Base-by-base conservation (phyloP, 1,284 basidiomycete genomes). In the Albatrellus sp. region DNA sequence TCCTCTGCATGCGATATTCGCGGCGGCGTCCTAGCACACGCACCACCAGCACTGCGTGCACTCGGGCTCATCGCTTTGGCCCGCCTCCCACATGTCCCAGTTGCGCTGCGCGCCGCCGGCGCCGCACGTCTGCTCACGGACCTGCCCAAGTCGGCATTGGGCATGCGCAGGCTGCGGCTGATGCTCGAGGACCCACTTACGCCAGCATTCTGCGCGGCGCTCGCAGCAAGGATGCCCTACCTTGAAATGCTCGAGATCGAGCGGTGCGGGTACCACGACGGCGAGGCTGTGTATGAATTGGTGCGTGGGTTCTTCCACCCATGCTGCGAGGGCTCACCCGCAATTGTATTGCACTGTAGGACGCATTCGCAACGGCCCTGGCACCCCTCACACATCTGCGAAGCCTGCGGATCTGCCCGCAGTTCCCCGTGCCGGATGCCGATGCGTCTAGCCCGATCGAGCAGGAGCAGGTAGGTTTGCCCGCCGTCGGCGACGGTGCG, bases 261-360 rank as follows among this genome's bases (percentile, higher is more conserved):
- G 42, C n/a, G 35, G 10, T 43, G 42, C 17, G 42, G 42, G 10
- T 43, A 43, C 19, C 42, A 43, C 32, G 42, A 43, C 20, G 42
- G 42, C 9, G 36, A 35, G 42, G 11, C 33, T 33, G 33, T 28
- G 9, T 43, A 24, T 11, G 42, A 43, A 17, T 43, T 12, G 42
- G 42, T 43, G 9, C 9, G 42, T 14, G 10, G 12, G 13, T 39
- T 39, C 28, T 7, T 19, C 31, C 20, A 10, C n/a, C 28, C 42
- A 14, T 20, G 1, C 14, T 12, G 14, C 32, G n/a, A 12, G 19
- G 9, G 28, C 9, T 24, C 13, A 24, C n/a, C 19, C 6, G 16
- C 35, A 5, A 34, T 12, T 11, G 14, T 1, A 11, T 24, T 14
- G 19, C 30, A 2, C 17, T 28, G 8, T 13, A 43, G 42, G 13